Evolutionary conservation across 305 asterid genomes (phyloP).

Genomic region (Stenogyne calaminthoides): DNA sequence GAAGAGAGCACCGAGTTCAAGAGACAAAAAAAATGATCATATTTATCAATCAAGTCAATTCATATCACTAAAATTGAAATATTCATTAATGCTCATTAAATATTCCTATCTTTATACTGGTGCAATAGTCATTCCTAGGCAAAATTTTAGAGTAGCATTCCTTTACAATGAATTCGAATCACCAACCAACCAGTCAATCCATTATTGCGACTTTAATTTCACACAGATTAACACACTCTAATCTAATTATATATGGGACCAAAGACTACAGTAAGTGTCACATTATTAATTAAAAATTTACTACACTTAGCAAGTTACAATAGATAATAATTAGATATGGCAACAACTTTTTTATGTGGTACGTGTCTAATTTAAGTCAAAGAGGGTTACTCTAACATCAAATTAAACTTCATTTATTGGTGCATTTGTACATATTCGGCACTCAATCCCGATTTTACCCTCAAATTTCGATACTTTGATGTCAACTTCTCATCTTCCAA

Average conservation of each 20-base stretch:
- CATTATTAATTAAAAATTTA: no score
- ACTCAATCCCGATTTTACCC: constrained; percentile 32
- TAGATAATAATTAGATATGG: not conserved
- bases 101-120: no score
- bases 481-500: constrained; percentile 25
- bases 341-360: not conserved
- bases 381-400: constrained; percentile 21
- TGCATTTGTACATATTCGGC: constrained; percentile 13
- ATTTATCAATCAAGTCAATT: no score
- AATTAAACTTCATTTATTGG: constrained; percentile 31
- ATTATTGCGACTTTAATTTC: not conserved
- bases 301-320: not conserved
- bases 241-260: not conserved
- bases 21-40: no score
- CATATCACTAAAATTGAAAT: no score
- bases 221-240: not conserved
- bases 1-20: no score
- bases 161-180: not conserved
- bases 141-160: not conserved
- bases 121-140: not conserved
- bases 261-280: not conserved
- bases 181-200: not conserved
- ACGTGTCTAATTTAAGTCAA: constrained; percentile 32
- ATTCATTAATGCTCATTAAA: not conserved
- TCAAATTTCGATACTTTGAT: constrained; percentile 8